Evolutionary conservation across 768 basidiomycete species (phyloP).

Genomic region (Hydnomerulius pinastri): DNA sequence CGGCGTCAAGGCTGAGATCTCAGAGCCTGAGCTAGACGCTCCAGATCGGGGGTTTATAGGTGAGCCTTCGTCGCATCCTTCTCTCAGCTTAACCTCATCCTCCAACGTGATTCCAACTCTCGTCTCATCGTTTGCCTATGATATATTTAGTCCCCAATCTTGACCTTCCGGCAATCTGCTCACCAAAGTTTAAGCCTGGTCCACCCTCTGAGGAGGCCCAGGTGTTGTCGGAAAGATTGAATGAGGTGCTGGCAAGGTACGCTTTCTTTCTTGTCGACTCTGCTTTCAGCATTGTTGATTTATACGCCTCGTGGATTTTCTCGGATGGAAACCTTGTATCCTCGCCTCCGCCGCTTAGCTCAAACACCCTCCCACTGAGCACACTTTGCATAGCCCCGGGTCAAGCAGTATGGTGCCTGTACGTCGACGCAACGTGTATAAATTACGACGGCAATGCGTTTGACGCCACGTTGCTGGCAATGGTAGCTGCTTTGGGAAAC

Average conservation of each 20-base stretch:
- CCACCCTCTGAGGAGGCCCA: conserved; percentile 96
- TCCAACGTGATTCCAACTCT: background rate
- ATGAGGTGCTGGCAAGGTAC: conserved; percentile 75
- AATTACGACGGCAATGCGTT: conserved; percentile 97
- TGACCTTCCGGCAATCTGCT: conserved; percentile 91
- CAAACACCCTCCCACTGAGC: conserved; percentile 60
- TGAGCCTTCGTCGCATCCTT: conserved; percentile 35
- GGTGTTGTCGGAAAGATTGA: conserved; percentile 79
- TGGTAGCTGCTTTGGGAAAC: conserved; percentile 83
- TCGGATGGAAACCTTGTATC: no score
- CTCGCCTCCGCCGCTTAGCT: conserved; percentile 46
- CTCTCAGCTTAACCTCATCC: background rate
- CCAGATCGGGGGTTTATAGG: conserved; percentile 84
- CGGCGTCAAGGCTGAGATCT: conserved; percentile 94
- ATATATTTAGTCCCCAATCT: conserved; percentile 79
- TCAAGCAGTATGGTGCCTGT: conserved; percentile 90
- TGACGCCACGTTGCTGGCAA: conserved; percentile 86
- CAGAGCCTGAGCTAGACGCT: conserved; percentile 80
- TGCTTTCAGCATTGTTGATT: background rate
- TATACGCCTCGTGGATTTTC: background rate
- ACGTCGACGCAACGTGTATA: conserved; percentile 92
- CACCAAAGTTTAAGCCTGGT: conserved; percentile 92
- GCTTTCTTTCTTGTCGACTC: conserved; percentile 27
- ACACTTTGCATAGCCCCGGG: conserved; percentile 80
- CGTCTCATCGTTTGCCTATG: background rate